phyloP scores from a whole-genome alignment of 257 asterid genomes.

The Solanum pimpinellifolium region DNA sequence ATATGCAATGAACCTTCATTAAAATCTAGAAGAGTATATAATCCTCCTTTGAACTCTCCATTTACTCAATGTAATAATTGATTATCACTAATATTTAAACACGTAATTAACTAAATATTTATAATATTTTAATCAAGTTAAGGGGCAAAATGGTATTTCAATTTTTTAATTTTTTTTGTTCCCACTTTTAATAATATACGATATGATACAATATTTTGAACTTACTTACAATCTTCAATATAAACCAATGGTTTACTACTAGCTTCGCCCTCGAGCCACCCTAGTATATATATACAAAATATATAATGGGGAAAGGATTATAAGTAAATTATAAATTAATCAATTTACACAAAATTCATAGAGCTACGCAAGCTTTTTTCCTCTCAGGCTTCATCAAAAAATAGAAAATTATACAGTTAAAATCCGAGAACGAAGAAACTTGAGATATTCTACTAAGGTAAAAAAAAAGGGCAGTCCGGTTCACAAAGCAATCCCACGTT shows the following conservation, averaged over 20 bases:
- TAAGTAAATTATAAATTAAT: not conserved
- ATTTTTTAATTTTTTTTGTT: too few relatives aligned
- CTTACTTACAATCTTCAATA: too few relatives aligned
- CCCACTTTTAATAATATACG: too few relatives aligned
- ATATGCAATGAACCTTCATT: too few relatives aligned
- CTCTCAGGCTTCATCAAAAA: not conserved
- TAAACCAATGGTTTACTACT: not conserved
- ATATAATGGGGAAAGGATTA: not conserved
- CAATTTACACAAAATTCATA: constrained; percentile 14
- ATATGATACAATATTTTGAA: too few relatives aligned
- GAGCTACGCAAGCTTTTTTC: constrained; percentile 3
- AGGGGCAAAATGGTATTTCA: too few relatives aligned
- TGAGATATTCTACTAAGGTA: constrained; percentile 16
- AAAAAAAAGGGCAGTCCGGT: not conserved
- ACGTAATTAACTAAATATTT: too few relatives aligned
- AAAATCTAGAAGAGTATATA: too few relatives aligned
- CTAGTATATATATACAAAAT: not conserved
- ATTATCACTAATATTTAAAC: too few relatives aligned
- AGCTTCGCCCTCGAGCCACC: not conserved
- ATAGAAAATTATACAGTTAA: constrained; percentile 12
- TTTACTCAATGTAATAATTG: too few relatives aligned
- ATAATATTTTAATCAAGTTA: too few relatives aligned
- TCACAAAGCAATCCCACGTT: not conserved
- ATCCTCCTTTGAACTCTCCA: too few relatives aligned
- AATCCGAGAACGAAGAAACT: not conserved